Conservation (phyloP, 345 rosid species). For the Corymbia maculata region DNA sequence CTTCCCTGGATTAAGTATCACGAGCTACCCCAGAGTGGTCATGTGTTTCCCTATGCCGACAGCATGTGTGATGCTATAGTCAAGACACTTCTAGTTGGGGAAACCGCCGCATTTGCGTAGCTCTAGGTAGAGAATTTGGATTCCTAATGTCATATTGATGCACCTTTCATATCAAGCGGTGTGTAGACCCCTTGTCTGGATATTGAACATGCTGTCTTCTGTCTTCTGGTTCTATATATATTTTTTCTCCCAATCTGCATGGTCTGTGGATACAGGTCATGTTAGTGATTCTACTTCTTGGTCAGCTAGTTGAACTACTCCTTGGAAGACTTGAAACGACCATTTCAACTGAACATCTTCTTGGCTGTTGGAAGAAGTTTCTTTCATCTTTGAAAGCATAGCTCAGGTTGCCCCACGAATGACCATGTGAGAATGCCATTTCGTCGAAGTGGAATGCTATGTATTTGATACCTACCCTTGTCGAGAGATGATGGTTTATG, state of each 20-base stretch:
- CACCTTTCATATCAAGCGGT: background rate
- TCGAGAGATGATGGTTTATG: background rate
- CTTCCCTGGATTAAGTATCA: slow-evolving; percentile 59
- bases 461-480: background rate
- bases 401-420: background rate
- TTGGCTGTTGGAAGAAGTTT: background rate
- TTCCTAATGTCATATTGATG: background rate
- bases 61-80: slow-evolving; percentile 33
- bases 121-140: background rate
- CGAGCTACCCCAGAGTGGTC: slow-evolving; percentile 49
- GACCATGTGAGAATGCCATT: background rate
- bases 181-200: background rate
- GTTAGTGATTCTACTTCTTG: background rate
- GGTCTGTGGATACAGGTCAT: background rate
- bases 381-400: background rate
- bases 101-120: background rate
- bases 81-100: slow-evolving; percentile 26
- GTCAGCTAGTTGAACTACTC: background rate
- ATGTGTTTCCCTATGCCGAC: slow-evolving; percentile 28
- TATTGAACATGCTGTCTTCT: background rate
- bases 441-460: background rate
- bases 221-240: background rate
- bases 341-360: background rate
- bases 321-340: background rate
- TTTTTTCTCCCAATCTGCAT: background rate